A percentile compares a stretch with the other conserved stretches of the same genome.
Evolutionary conservation across 2,329 filamentous ascomycete genomes (phyloP).

Genomic region (Xylaria polymorpha): DNA sequence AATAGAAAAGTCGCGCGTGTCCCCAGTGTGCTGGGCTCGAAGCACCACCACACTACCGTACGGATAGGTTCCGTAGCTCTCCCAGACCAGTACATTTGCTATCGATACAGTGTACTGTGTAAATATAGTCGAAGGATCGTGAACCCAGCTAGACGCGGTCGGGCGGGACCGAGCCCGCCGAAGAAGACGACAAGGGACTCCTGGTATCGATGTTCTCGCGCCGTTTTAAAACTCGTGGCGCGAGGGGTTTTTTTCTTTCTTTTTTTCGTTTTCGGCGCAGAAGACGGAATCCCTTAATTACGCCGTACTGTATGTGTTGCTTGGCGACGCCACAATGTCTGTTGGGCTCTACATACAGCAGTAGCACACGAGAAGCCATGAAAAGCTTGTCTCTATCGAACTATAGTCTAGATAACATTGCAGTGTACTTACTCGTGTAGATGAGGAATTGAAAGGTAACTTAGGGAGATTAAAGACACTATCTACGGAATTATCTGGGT

Average conservation of each 20-base stretch:
- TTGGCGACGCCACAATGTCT: neutral
- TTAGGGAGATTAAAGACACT: neutral
- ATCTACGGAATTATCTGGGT: neutral
- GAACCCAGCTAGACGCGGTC: constrained; percentile 19
- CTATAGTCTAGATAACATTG: neutral
- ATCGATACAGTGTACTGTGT: neutral
- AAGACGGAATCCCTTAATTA: constrained; percentile 9
- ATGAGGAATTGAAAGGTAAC: neutral
- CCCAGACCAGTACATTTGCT: neutral
- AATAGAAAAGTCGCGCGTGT: neutral
- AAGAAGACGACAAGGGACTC: constrained; percentile 9
- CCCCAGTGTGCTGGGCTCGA: too few relatives aligned
- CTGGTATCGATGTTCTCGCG: neutral
- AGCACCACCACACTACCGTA: too few relatives aligned
- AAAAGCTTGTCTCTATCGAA: neutral
- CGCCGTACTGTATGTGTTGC: neutral
- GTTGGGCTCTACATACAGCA: neutral
- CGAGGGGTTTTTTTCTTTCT: neutral
- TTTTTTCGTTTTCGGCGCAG: neutral
- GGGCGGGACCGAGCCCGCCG: constrained; percentile 6
- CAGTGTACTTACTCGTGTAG: neutral
- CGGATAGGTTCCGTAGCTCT: neutral
- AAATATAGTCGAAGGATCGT: constrained; percentile 17
- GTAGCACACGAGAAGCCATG: neutral
- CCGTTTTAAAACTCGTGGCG: constrained; percentile 4